Base-by-base conservation (phyloP, 2,329 filamentous ascomycete genomes). In the Fusarium miscanthi region DNA sequence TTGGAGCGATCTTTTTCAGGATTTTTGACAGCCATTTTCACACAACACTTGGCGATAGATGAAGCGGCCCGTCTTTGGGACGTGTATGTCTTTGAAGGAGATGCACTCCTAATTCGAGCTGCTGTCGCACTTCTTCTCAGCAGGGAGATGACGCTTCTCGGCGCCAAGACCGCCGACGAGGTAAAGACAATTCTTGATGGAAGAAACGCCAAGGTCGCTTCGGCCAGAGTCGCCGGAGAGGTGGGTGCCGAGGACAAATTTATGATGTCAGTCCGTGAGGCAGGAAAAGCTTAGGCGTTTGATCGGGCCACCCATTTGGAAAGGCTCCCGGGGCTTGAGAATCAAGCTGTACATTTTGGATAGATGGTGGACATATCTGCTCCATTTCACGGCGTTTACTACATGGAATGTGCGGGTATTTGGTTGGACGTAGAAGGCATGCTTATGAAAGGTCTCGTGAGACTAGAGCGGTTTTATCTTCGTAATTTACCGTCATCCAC, bases 11-110 rank as follows among this genome's bases (percentile, higher is more conserved):
- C 90, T 73, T 84, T 94, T 11, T 81, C 85, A 33, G 83, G 86
- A 19, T 83, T 93, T 57, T 92, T 94, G 76, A 87, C 87, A 10
- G 85, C 85, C 21, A 83, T 94, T 10, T 93, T 94, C 78, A 91
- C 91, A 1, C 81, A 82, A 21, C 84, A 88, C 42, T 82, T 94
- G 8, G 87, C 87, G 12, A 85, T 94, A 21, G 93, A 95, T 76
- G 88, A 92, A 74, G 92, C 90, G 8, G 89, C 90, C 3, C 85
- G 94, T 5, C 81, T 96, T 17, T 95, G 93, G 92, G 94, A 97
- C 72, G 89, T 95, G 0, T 94, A 93, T 74, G 90, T 93, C 6
- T 94, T 97, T 72, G 94, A 97, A 78, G 93, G 93, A 31, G 94
- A 97, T 72, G 85, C 88, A 2, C 85, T 93, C 3, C 83, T 95